Base-by-base conservation (phyloP, 768 basidiomycete genomes). In the Leucogyrophana mollusca region DNA sequence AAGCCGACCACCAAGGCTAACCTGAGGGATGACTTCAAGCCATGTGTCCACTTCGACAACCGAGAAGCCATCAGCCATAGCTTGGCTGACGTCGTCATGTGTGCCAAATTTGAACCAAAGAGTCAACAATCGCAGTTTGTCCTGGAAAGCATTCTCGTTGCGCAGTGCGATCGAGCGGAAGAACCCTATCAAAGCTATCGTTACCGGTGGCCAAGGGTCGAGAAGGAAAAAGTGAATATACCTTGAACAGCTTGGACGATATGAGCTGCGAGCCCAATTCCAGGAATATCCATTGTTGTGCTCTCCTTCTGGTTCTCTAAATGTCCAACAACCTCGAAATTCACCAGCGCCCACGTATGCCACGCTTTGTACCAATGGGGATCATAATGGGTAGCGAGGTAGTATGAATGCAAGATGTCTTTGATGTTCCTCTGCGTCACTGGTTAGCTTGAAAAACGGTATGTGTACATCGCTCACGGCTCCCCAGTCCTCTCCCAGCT, bases 11-110 rank as follows among this genome's bases (percentile, higher is more conserved):
- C 14, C 17, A 23, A 9, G 5, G 11, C 17, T 3, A 14, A 20
- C 94, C 79, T 98, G 95, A 38, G 96, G 96, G 45, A 98, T 93
- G 53, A 99, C 96, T 59, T 98, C 94, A 32, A 99, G 76, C 96
- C 96, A 99, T 0, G 94, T 98, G 60, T 99, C 94, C 42, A 99
- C 85, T 60, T 90, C 92, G 27, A 99, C 92, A 32, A 81, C 82
- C 2, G 82, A 80, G 66, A 96, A 92, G 1, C 95, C 94, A 44
- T 71, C 83, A 20, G 78, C 82, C 76, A 99, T 94, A 0, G 93
- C 90, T 55, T 87, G 77, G 57, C 86, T 91, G 55, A 99, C 94
- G 47, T 91, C 87, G 39, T 88, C 83, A 50, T 94, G 84, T 23
- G 85, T 82, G 9, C 95, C 96, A 61, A 87, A 97, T 59, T 95